Conservation (phyloP, 176 grass and related monocot species). For the Oryza glaberrima region DNA sequence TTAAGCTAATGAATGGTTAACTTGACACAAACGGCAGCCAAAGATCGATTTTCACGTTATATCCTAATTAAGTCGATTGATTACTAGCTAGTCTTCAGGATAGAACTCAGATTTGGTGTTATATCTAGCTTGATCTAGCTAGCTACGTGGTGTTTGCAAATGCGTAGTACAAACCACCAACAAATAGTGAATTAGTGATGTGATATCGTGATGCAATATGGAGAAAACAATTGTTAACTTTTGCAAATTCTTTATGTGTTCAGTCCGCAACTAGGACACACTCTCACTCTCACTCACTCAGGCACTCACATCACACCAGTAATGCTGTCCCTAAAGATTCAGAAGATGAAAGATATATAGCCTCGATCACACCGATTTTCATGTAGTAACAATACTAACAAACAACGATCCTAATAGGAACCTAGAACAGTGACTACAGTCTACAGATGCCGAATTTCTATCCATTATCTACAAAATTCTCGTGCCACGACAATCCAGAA, state of each 20-base stretch:
- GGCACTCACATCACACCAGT: not conserved
- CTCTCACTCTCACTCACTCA: not conserved
- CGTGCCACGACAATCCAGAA: not conserved
- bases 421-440: not conserved
- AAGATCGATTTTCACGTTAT: not conserved
- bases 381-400: not conserved
- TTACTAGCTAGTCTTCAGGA: not conserved
- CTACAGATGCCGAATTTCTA: no score
- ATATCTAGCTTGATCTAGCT: not conserved
- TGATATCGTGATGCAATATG: not conserved
- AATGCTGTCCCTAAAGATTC: not conserved
- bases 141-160: not conserved
- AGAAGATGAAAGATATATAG: not conserved
- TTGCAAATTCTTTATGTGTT: not conserved
- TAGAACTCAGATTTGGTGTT: not conserved
- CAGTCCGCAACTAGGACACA: not conserved
- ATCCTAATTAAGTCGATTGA: not conserved
- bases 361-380: not conserved
- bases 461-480: no score
- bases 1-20: not conserved
- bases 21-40: not conserved
- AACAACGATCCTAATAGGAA: not conserved
- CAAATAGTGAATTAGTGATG: conserved; percentile 10
- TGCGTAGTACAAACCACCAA: conserved; percentile 27
- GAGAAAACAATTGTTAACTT: not conserved